Evolutionary conservation across 257 asterid genomes (phyloP), one percentile per base, ranked within the genome.

Genomic region (Catharanthus roseus): DNA sequence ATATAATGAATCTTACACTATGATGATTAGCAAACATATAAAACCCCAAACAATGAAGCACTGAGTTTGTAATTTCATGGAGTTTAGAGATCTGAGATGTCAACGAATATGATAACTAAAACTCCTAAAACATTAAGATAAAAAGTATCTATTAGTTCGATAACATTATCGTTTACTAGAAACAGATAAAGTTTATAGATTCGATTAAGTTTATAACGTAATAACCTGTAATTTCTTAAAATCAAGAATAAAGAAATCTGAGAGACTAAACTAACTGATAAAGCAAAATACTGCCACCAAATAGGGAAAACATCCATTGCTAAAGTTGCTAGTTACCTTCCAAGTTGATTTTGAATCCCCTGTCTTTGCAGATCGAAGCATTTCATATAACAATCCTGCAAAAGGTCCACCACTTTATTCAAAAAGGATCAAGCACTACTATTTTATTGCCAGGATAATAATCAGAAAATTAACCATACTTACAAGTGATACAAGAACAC

Each of bases 331-430:
- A 56, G n/a, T 42, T 88, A 93, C 99, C 99, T 93, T 93, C 96
- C 96, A 93, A 72, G 88, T 85, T 69, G 96, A 85, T 83, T 88
- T 93, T 60, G 96, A 91, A 80, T 89, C 97, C 83, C 95, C 95
- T 73, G 89, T 83, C 85, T 83, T 91, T 65, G 96, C 87, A 28
- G 96, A 88, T 71, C 97, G 91, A 77, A 93, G 97, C 99, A 93
- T 93, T 86, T 93, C 99, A 74, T 81, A 73, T 53, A 93, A 79
- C 74, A 93, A 82, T 79, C 99, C 99, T 93, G 93, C 73, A 80
- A 70, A 65, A 54, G 29, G 65, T n/a, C 68, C 70, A 77, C 47
- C 24, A 72, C 38, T 15, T 21, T 47, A 24, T 13, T 60, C 50
- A 67, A 74, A 73, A 75, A 70, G 18, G 24, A 65, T 23, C 53